Percentiles rank a stretch among this genome's conserved stretches.
Conservation (phyloP, 805 yeast genomes). For the Saccharomycopsis sp. region DNA sequence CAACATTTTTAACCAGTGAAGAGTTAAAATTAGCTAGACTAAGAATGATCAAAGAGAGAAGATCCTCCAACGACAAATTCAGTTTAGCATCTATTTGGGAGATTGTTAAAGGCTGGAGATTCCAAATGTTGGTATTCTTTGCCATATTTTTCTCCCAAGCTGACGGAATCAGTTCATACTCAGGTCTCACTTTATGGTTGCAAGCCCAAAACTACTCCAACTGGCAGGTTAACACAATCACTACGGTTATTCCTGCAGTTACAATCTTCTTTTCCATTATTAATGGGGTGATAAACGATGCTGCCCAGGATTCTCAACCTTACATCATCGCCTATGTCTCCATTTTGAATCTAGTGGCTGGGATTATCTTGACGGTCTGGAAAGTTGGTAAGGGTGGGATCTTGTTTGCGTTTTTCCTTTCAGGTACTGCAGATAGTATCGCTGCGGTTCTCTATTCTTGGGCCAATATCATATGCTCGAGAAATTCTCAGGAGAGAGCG, state of each 20-base stretch:
- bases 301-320: constrained; percentile 26
- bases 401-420: constrained; percentile 23
- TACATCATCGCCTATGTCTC: constrained; percentile 23
- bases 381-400: constrained; percentile 21
- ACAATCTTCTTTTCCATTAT: constrained; percentile 26
- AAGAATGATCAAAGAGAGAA: constrained; percentile 30
- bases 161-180: constrained; percentile 29
- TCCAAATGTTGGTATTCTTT: constrained; percentile 23
- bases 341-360: constrained; percentile 18
- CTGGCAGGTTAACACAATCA: constrained; percentile 22
- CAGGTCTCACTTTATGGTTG: constrained; percentile 25
- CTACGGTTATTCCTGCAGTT: constrained; percentile 26
- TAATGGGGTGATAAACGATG: constrained; percentile 28
- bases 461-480: constrained; percentile 20
- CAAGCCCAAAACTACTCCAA: constrained; percentile 21
- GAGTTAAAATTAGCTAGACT: constrained; percentile 48
- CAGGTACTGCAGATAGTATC: constrained; percentile 20
- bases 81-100: constrained; percentile 10
- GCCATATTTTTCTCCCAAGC: constrained; percentile 32
- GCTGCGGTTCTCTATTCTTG: constrained; percentile 23
- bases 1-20: constrained; percentile 47
- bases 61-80: constrained; percentile 23
- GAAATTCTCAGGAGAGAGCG: constrained; percentile 21
- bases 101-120: constrained; percentile 26
- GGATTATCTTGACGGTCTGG: constrained; percentile 24